Base-by-base conservation (phyloP, 164 flowering plant species). In the Vitis rupestris region DNA sequence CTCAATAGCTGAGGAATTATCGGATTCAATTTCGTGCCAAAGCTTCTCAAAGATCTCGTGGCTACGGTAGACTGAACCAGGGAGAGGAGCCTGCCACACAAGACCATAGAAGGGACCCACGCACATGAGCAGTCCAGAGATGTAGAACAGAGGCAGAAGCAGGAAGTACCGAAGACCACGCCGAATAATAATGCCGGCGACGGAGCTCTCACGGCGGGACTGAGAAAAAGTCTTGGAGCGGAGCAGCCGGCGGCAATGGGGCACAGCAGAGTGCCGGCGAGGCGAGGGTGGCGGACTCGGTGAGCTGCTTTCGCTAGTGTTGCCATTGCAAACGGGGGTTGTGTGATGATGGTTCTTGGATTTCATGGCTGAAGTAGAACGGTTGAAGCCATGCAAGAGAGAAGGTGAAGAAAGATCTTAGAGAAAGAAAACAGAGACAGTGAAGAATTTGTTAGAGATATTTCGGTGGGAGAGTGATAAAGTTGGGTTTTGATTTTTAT, bases 31-130 rank as follows among this genome's bases (percentile, higher is more conserved):
- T 17, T 85, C 80, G 60, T 67, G 78, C 89, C 91, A 81, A 14
- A 94, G 87, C 70, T 82, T 84, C 66, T 66, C 64, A 60, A 90
- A 91, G 56, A 86, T 69, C 78, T 83, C 76, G 50, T 79, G 90
- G 74, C 92, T 89, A 1, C 87, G 88, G 74, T 94, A 94, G 11
- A 90, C 69, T 0, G 97, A 87, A 11, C 97, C 94, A 27, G 98
- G 96, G n/a, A 71, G 73, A 16, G 84, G 78, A 31, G 67, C 44
- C 2, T 74, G 75, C 60, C 78, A 65, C 56, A 88, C 14, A 54
- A 88, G 60, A n/a, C 70, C 63, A 11, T 89, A 75, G 70, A 88
- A 78, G 27, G 86, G 83, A 1, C 93, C 88, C 4, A 82, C 80
- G 52, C 85, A 88, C 72, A 82, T 81, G 66, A 89, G 58, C 63